Base-by-base conservation (phyloP, 1,284 basidiomycete genomes). In the Ustilago sp. region DNA sequence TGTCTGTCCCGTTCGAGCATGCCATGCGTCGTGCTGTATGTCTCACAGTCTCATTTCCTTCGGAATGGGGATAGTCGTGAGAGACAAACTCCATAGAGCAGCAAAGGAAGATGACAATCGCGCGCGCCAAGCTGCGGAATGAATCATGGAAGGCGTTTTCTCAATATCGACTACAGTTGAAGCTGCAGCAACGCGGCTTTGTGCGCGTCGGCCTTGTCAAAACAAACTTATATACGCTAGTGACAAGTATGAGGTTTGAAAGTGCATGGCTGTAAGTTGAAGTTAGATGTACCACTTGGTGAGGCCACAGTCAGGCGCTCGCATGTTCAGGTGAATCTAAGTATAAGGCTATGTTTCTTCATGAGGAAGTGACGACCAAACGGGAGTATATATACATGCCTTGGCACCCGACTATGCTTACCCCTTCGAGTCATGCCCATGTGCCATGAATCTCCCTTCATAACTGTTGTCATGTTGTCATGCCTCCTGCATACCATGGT, bases 91-190 rank as follows among this genome's bases (percentile, higher is more conserved):
- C 23, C 17, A 39, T 39, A 9, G 15, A 39, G 38, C 9, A 11
- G 38, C 15, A 39, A 39, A 11, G 4, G 8, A 48, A 31, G 45
- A 48, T 48, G 23, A 23, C 48, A 15, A 12, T 28, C 31, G 48
- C 48, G 31, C 48, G 31, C 45, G 45, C 5, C 45, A 48, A 48
- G 45, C 19, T 48, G 45, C 17, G 13, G 17, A 41, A 41, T 48
- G 45, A 48, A 48, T 48, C 45, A 48, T 28, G 45, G 45, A 48
- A 48, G 8, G 41, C 17, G 45, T 23, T 48, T 28, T 48, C 19
- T 7, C n/a, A 31, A 17, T 2, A 19, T 19, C 45, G 45, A 48
- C 45, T 13, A 23, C 4, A 52, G 28, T 34, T 52, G 31, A 52
- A 32, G 50, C 28, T 52, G 50, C 50, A 52, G 13, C 50, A 6